A percentile compares a stretch with the other conserved stretches of the same genome.
phyloP scores from a whole-genome alignment of 2,329 filamentous ascomycete genomes.

The Cordyceps pruinosa region DNA sequence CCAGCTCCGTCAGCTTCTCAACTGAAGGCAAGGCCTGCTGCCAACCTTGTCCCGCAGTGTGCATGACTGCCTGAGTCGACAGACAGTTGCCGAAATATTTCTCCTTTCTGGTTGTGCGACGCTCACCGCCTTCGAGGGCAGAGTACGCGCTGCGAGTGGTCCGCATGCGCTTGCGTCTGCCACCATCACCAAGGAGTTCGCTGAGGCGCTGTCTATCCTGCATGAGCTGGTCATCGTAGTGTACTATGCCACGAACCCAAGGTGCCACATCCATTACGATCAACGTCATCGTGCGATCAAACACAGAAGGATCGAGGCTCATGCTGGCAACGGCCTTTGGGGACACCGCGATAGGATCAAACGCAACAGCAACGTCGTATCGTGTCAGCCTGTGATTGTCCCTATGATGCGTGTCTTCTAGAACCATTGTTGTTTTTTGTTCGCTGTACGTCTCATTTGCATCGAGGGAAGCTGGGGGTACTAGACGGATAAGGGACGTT shows the following conservation, averaged over 20 bases:
- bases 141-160: constrained; percentile 70
- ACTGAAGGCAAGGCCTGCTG: constrained; percentile 17
- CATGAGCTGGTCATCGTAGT: constrained; percentile 66
- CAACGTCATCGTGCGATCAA: constrained; percentile 62
- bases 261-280: constrained; percentile 77
- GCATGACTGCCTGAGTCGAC: constrained; percentile 55
- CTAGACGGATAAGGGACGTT: constrained; percentile 13
- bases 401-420: constrained; percentile 32
- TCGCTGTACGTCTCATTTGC: constrained; percentile 20
- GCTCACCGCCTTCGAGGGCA: constrained; percentile 67
- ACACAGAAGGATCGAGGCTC: constrained; percentile 61
- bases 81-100: constrained; percentile 61
- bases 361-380: constrained; percentile 50
- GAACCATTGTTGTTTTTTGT: constrained; percentile 24
- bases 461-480: constrained; percentile 17
- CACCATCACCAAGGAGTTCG: constrained; percentile 54
- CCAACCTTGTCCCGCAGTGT: constrained; percentile 50
- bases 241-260: constrained; percentile 79
- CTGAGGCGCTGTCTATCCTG: constrained; percentile 57
- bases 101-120: constrained; percentile 60
- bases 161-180: constrained; percentile 46
- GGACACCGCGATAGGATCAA: constrained; percentile 51
- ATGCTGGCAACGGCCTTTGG: constrained; percentile 33
- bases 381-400: constrained; percentile 32
- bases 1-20: not conserved